Conservation (phyloP, 2,329 filamentous ascomycete genomes). For the Coniochaeta sp. region DNA sequence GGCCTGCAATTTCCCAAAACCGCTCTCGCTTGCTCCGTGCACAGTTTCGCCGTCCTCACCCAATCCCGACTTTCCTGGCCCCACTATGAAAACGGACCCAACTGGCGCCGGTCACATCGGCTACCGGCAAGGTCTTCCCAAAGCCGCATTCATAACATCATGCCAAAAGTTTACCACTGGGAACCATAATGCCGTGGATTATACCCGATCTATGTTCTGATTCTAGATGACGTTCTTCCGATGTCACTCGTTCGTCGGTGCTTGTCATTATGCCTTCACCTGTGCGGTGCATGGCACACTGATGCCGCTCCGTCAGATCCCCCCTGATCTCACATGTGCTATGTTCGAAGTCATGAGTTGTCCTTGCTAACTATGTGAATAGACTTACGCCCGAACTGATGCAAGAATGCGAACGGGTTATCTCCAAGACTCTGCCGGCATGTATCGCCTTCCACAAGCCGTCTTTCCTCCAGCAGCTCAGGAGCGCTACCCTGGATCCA, state of each 20-base stretch:
- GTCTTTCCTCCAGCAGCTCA: constrained; percentile 53
- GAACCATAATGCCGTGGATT: too few species aligned
- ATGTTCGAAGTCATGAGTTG: neutral
- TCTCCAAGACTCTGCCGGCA: constrained; percentile 53
- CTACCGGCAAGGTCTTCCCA: neutral
- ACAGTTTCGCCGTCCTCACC: constrained; percentile 8
- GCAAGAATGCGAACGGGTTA: constrained; percentile 52
- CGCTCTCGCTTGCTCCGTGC: constrained; percentile 12
- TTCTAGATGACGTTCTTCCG: too few species aligned
- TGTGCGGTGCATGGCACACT: neutral
- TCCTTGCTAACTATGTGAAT: neutral
- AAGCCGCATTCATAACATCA: neutral
- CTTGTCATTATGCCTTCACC: too few species aligned
- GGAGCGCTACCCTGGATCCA: constrained; percentile 46
- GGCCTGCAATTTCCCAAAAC: constrained; percentile 16
- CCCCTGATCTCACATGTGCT: neutral
- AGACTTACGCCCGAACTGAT: constrained; percentile 51
- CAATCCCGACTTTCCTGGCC: constrained; percentile 10
- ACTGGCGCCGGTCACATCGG: neutral
- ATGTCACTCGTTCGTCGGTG: too few species aligned
- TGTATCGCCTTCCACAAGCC: constrained; percentile 58
- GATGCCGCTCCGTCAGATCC: neutral
- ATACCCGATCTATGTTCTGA: too few species aligned
- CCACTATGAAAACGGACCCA: constrained; percentile 7
- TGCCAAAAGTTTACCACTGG: neutral